Evolutionary conservation across 371 early-diverging fungal species (phyloP).

Genomic region (Apophysomyces ossiformis): DNA sequence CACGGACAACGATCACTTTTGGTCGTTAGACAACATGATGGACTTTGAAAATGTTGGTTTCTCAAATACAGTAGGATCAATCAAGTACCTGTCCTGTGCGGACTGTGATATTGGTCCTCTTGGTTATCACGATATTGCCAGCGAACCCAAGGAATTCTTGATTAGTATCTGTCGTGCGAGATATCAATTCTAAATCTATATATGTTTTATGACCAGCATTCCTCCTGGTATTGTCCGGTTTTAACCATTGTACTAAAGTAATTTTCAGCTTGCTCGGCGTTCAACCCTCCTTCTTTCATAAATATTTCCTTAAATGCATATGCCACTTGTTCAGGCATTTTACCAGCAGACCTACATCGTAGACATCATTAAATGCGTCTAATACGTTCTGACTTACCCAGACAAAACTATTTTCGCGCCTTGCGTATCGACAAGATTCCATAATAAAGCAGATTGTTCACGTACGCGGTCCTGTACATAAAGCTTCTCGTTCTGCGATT

Average conservation of each 20-base stretch:
- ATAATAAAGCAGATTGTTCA: slow-evolving; percentile 62
- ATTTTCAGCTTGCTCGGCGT: slow-evolving; percentile 61
- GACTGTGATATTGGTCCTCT: slow-evolving; percentile 84
- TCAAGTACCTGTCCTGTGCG: slow-evolving; percentile 78
- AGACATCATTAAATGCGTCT: slow-evolving; percentile 6
- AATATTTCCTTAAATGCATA: slow-evolving; percentile 74
- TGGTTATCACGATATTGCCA: slow-evolving; percentile 63
- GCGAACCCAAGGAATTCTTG: slow-evolving; percentile 52
- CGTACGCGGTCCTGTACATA: slow-evolving; percentile 87
- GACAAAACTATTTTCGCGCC: slow-evolving; percentile 72
- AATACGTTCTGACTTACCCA: slow-evolving; percentile 54
- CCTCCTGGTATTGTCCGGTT: slow-evolving; percentile 81
- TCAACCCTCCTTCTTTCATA: slow-evolving; percentile 56
- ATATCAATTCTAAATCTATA: slow-evolving; percentile 38
- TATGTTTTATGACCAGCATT: slow-evolving; percentile 74
- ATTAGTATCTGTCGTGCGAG: slow-evolving; percentile 57
- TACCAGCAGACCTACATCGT: slow-evolving; percentile 67
- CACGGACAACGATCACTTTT: slow-evolving; percentile 42
- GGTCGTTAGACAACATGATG: slow-evolving; percentile 72
- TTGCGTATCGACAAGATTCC: slow-evolving; percentile 64
- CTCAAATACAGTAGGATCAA: slow-evolving; percentile 60
- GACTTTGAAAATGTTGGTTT: slow-evolving; percentile 83
- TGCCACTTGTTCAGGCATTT: slow-evolving; percentile 85
- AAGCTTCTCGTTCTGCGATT: slow-evolving; percentile 32
- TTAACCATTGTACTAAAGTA: slow-evolving; percentile 69